A percentile compares a stretch with the other conserved stretches of the same genome.
These are phyloP conservation scores for Arabis alpina DNA, from an alignment of 345 rosid species.

Conservation along the genomic window DNA sequence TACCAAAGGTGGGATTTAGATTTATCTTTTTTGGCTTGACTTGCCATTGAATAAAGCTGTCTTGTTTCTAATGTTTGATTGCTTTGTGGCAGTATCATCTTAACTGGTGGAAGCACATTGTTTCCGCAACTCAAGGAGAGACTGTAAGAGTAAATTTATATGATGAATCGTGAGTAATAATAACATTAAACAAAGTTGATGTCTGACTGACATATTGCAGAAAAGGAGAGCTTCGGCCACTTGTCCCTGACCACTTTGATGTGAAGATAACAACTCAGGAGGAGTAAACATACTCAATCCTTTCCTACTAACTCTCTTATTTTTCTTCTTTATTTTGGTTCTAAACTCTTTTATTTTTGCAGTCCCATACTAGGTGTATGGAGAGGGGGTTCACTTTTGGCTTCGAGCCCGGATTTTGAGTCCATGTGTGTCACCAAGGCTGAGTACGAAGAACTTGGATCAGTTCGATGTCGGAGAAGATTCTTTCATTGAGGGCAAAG, in stretches of 20 bases:
- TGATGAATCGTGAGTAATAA: not conserved
- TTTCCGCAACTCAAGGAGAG: slow-evolving; percentile 81
- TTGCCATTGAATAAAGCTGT: slow-evolving; percentile 3
- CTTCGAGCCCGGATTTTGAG: slow-evolving; percentile 89
- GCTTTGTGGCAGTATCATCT: slow-evolving; percentile 65
- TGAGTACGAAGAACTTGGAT: slow-evolving; percentile 97
- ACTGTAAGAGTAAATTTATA: slow-evolving; percentile 60
- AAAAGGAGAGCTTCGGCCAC: slow-evolving; percentile 90
- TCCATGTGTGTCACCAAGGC: slow-evolving; percentile 90
- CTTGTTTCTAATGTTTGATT: slow-evolving; percentile 31
- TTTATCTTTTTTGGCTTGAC: not conserved
- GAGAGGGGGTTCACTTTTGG: slow-evolving; percentile 97
- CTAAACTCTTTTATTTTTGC: slow-evolving; percentile 36
- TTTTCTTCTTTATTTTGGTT: not conserved
- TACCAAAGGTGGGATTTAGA: slow-evolving; percentile 66
- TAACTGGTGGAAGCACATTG: slow-evolving; percentile 92
- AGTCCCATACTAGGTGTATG: slow-evolving; percentile 93
- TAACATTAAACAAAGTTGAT: not conserved
- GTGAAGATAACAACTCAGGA: slow-evolving; percentile 83
- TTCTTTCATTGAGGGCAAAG: slow-evolving; percentile 61
- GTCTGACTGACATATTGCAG: slow-evolving; percentile 44
- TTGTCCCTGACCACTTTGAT: slow-evolving; percentile 79
- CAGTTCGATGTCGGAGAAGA: slow-evolving; percentile 78
- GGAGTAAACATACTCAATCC: slow-evolving; percentile 60
- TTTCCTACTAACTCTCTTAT: not conserved